Conservation (phyloP, 148 eudicot genomes). For the Salicornia ramosissima region DNA sequence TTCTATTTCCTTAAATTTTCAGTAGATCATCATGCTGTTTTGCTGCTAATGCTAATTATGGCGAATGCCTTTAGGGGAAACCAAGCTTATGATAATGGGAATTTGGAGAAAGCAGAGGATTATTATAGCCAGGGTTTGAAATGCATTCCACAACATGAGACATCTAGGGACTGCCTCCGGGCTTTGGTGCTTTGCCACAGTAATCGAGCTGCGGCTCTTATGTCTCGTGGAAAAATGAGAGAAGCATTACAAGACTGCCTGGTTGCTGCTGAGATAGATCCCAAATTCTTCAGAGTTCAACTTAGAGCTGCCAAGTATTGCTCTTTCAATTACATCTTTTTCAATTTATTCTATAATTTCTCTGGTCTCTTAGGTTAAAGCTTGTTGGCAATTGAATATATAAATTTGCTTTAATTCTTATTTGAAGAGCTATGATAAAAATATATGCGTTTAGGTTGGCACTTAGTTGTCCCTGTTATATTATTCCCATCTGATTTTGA, state of each 20-base stretch:
- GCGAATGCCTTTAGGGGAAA: constrained; percentile 59
- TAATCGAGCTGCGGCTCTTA: constrained; percentile 91
- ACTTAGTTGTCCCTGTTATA: too few relatives aligned
- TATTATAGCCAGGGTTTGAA: constrained; percentile 80
- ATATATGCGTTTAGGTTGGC: too few relatives aligned
- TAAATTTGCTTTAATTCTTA: neutral
- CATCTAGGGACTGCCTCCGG: constrained; percentile 62
- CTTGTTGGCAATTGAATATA: neutral
- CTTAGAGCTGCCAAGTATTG: constrained; percentile 90
- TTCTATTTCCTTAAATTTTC: neutral
- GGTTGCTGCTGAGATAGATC: constrained; percentile 70
- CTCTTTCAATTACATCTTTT: constrained; percentile 16
- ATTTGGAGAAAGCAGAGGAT: constrained; percentile 74
- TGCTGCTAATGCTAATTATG: constrained; percentile 15
- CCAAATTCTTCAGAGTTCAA: constrained; percentile 77
- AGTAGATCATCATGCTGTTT: constrained; percentile 11
- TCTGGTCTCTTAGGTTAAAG: neutral
- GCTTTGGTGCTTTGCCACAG: constrained; percentile 91
- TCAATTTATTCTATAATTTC: neutral
- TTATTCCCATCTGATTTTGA: too few relatives aligned
- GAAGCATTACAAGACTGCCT: constrained; percentile 80
- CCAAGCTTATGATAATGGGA: constrained; percentile 85
- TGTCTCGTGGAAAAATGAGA: constrained; percentile 78
- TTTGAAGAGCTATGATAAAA: constrained; percentile 1
- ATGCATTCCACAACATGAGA: constrained; percentile 63